Conservation (phyloP, 1,284 basidiomycete species). For the Microbotryum violaceum region DNA sequence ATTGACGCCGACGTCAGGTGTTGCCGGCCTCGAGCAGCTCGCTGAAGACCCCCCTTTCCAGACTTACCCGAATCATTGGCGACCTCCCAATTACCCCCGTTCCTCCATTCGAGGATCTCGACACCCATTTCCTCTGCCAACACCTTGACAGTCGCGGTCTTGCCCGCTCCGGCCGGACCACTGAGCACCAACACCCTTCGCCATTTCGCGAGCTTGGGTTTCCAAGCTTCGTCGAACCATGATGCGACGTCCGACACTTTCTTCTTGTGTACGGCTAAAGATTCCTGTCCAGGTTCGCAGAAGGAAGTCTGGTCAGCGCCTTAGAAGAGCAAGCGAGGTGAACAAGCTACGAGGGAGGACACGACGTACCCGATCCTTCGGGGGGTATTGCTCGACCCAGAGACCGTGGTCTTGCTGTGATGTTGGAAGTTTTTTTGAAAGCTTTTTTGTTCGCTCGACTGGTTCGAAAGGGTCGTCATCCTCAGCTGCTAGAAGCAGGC, state of each 20-base stretch:
- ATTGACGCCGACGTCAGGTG: neutral
- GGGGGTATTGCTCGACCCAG: conserved; percentile 37
- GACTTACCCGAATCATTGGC: conserved; percentile 7
- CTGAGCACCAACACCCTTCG: conserved; percentile 67
- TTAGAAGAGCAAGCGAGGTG: too few relatives aligned
- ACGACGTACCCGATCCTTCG: conserved; percentile 53
- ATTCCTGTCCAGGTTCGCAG: conserved; percentile 39
- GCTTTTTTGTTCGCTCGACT: conserved; percentile 7
- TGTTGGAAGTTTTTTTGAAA: neutral
- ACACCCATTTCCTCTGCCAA: conserved; percentile 67
- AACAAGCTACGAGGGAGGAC: neutral
- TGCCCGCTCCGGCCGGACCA: conserved; percentile 83
- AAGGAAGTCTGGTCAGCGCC: neutral
- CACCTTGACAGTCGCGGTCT: conserved; percentile 74
- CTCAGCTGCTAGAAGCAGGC: neutral
- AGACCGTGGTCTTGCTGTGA: conserved; percentile 1
- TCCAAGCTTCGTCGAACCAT: conserved; percentile 80
- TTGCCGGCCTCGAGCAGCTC: neutral
- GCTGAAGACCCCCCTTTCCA: too few relatives aligned
- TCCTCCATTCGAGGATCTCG: conserved; percentile 81
- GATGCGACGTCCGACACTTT: conserved; percentile 76
- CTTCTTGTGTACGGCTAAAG: conserved; percentile 78
- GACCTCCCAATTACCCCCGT: conserved; percentile 38
- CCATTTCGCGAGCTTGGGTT: conserved; percentile 47
- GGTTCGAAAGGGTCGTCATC: conserved; percentile 15